Conservation (phyloP, 495 filamentous ascomycete genomes). For the Daldinia decipiens region DNA sequence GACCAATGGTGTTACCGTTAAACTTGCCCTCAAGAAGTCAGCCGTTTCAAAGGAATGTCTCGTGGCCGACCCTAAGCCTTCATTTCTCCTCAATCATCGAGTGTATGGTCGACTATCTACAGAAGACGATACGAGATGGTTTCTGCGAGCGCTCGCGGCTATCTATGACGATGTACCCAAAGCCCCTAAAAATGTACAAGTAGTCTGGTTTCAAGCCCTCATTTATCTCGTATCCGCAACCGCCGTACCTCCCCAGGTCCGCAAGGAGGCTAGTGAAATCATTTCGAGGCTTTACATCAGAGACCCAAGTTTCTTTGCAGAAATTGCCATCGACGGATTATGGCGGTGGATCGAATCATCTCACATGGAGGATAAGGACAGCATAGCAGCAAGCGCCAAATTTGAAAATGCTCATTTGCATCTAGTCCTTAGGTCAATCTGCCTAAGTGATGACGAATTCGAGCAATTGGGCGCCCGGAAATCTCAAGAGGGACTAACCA, state of each 20-base stretch:
- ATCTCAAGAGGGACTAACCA: conserved; percentile 59
- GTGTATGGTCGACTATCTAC: conserved; percentile 79
- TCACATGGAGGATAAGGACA: conserved; percentile 78
- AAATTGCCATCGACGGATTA: conserved; percentile 71
- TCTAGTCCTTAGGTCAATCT: conserved; percentile 76
- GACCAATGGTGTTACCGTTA: conserved; percentile 53
- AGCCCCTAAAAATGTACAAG: conserved; percentile 47
- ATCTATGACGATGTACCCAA: conserved; percentile 58
- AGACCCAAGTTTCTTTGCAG: conserved; percentile 64
- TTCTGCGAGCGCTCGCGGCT: conserved; percentile 72
- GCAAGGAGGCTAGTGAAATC: conserved; percentile 65
- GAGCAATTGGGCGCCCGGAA: conserved; percentile 51
- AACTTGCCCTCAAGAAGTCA: conserved; percentile 64
- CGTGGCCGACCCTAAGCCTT: conserved; percentile 74
- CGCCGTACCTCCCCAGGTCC: conserved; percentile 63
- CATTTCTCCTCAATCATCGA: conserved; percentile 83
- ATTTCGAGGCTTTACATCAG: conserved; percentile 69
- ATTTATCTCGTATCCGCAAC: conserved; percentile 78
- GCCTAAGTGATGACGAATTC: conserved; percentile 58
- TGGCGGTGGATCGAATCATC: conserved; percentile 83
- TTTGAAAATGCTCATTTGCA: conserved; percentile 68
- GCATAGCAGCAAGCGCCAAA: conserved; percentile 73
- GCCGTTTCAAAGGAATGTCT: conserved; percentile 71
- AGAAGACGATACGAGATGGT: conserved; percentile 81
- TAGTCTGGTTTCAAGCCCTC: conserved; percentile 82